Evolutionary conservation across 2,329 filamentous ascomycete genomes (phyloP).

Genomic region (Claviceps sp.): DNA sequence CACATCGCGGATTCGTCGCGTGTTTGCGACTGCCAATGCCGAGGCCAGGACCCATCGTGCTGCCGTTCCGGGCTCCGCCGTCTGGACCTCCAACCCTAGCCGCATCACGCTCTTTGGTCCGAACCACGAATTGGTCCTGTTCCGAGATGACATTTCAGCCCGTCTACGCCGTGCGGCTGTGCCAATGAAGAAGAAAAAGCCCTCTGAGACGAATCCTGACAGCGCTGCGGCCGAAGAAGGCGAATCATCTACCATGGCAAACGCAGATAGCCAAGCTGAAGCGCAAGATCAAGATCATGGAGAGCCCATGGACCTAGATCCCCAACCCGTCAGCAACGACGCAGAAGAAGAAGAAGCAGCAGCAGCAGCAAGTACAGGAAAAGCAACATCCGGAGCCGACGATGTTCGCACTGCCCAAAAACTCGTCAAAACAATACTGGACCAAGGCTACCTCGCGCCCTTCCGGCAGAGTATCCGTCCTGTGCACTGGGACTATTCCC

Average conservation of each 20-base stretch:
- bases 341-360: constrained; percentile 4
- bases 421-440: constrained; percentile 80
- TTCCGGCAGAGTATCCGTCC: constrained; percentile 72
- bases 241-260: constrained; percentile 7
- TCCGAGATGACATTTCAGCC: constrained; percentile 74
- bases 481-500: constrained; percentile 78
- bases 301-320: constrained; percentile 29
- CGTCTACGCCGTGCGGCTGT: constrained; percentile 68
- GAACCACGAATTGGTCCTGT: constrained; percentile 72
- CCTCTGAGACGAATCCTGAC: background rate
- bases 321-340: constrained; percentile 23
- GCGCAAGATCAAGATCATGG: constrained; percentile 6
- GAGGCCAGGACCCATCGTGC: constrained; percentile 44
- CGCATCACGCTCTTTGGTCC: constrained; percentile 77
- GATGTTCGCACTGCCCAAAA: constrained; percentile 52
- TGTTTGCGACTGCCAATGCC: constrained; percentile 64
- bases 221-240: constrained; percentile 20
- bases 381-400: constrained; percentile 18
- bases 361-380: constrained; percentile 5
- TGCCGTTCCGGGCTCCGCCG: constrained; percentile 36
- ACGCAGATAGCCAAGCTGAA: constrained; percentile 8
- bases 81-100: constrained; percentile 84
- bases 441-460: constrained; percentile 79
- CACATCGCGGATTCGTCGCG: constrained; percentile 71
- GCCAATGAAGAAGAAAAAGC: constrained; percentile 45